Conservation (phyloP, 352 stramenopile species). For the Paralagenidium karlingii region DNA sequence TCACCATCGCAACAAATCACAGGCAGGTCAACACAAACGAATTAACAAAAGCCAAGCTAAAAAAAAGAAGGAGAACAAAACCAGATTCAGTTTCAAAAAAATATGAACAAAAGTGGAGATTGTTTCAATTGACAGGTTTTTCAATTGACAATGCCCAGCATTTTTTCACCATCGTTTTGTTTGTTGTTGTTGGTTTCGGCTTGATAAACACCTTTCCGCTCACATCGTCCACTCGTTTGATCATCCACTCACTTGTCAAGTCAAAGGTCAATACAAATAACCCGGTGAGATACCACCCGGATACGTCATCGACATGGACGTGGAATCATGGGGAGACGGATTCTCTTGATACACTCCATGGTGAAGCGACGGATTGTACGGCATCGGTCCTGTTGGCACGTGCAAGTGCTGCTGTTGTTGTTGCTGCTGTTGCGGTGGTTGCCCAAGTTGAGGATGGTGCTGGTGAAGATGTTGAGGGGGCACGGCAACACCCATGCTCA, state of each 20-base stretch:
- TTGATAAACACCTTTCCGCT: too few species aligned
- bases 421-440: conserved; percentile 4
- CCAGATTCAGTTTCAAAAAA: conserved; percentile 1
- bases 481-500: not conserved
- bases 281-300: conserved; percentile 5
- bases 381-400: conserved; percentile 5
- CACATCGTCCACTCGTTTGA: too few species aligned
- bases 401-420: conserved; percentile 7
- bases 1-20: conserved; percentile 8
- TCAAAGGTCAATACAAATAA: not conserved
- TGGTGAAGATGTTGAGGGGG: conserved; percentile 4
- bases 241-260: too few species aligned
- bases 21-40: not conserved
- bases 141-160: not conserved
- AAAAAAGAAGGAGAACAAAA: not conserved
- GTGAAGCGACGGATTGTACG: conserved; percentile 3
- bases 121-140: not conserved
- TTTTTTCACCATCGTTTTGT: too few species aligned
- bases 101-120: not conserved
- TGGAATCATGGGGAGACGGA: conserved; percentile 16
- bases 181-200: too few species aligned
- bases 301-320: conserved; percentile 15
- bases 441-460: not conserved
- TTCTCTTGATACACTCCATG: conserved; percentile 12
- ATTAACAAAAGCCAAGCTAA: not conserved